phyloP scores from a whole-genome alignment of 306 rosid genomes.

The Ormosia semicastrata region DNA sequence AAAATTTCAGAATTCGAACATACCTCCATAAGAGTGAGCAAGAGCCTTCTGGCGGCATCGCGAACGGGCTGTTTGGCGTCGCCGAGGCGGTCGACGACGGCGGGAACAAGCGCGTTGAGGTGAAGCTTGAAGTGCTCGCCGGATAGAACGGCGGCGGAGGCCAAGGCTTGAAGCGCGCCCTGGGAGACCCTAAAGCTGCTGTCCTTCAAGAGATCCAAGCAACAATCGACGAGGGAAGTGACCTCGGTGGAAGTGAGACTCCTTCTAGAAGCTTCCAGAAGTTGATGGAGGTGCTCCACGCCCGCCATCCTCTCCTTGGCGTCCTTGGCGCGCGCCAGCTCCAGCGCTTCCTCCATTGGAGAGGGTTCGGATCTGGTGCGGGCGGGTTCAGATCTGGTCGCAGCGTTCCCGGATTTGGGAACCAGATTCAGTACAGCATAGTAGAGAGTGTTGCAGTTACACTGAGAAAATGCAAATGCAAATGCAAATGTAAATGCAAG shows the following conservation, averaged over 20 bases:
- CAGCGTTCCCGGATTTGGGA: not conserved
- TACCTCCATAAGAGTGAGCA: constrained; percentile 99
- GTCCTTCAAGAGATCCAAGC: constrained; percentile 96
- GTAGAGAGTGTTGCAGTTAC: not conserved
- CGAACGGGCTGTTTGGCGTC: constrained; percentile 98
- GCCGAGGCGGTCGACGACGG: constrained; percentile 91
- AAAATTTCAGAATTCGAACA: not conserved
- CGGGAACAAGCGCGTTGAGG: constrained; percentile 91
- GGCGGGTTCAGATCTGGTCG: constrained; percentile 38
- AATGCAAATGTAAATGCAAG: not conserved
- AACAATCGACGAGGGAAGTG: constrained; percentile 76
- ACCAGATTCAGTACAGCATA: not conserved
- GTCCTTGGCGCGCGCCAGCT: constrained; percentile 93
- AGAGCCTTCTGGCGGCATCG: constrained; percentile 91
- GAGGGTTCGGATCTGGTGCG: constrained; percentile 37
- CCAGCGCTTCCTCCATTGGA: constrained; percentile 93
- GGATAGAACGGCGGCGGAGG: constrained; percentile 95
- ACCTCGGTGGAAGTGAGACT: constrained; percentile 66
- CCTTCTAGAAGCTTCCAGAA: constrained; percentile 87
- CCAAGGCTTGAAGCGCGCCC: constrained; percentile 93
- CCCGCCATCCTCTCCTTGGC: constrained; percentile 98
- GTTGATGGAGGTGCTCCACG: constrained; percentile 86
- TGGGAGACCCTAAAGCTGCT: constrained; percentile 89
- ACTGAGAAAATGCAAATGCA: not conserved
- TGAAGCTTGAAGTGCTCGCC: constrained; percentile 94